Base-by-base conservation (phyloP, 306 rosid genomes). In the Benincasa hispida region DNA sequence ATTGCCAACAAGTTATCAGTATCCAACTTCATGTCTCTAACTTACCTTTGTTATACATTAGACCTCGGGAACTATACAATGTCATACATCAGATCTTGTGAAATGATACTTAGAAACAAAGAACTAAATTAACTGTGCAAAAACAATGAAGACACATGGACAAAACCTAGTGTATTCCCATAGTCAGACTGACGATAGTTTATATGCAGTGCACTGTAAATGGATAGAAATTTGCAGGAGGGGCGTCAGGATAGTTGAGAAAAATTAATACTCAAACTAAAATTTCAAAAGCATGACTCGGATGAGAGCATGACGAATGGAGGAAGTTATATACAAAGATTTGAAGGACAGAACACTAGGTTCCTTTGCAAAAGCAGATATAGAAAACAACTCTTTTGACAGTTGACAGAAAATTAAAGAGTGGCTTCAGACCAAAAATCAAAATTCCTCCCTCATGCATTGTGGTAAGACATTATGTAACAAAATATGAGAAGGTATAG, bases 31-130 rank as follows among this genome's bases (percentile, higher is more conserved):
- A 28, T 59, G 34, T 12, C 42, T 30, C 21, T 66, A 66, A 66
- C 18, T 66, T 37, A 42, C 41, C n/a, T 10, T 54, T 74, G 75
- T 69, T 68, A n/a, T 21, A 66, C 75, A 69, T 42, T 42, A 70
- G 22, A 28, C 19, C 19, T 42, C 19, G 58, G 56, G 56, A 51
- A 51, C 9, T 18, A 51, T 3, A 19, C 22, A 51, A 19, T 19
- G 72, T 35, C 35, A 72, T 72, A 19, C 45, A 50, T 9, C 76
- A 48, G 28, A 32, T 50, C 45, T 50, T 48, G 30, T 59, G 37
- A 72, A 72, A 27, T 72, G 59, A 47, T 48, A 72, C 59, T 17
- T 57, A 19, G 39, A 27, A 76, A 76, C 79, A 76, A 76, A 18
- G 79, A 76, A 47, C 1, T 47, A 61, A 47, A 76, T 76, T 27